A percentile compares a stretch with the other conserved stretches of the same genome.
Conservation (phyloP, 2,329 filamentous ascomycete genomes). For the Corynespora cassiicola region DNA sequence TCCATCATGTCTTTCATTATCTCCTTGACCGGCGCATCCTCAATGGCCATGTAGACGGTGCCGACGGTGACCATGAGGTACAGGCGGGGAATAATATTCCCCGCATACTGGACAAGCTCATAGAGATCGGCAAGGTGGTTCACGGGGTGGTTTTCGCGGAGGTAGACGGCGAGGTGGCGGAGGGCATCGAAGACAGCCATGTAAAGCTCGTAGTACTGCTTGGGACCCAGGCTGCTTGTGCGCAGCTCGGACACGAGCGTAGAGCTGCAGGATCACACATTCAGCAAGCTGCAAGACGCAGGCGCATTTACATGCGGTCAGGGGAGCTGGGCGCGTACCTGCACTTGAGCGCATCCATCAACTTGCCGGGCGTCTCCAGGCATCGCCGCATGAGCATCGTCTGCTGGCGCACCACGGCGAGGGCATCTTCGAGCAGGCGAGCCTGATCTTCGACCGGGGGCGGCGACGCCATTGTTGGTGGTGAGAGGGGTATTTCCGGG, state of each 20-base stretch:
- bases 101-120: conserved; percentile 96
- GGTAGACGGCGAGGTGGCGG: conserved; percentile 93
- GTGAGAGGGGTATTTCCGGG: conserved; percentile 28
- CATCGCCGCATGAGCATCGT: conserved; percentile 97
- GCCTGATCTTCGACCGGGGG: conserved; percentile 67
- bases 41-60: conserved; percentile 98
- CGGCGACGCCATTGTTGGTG: conserved; percentile 52
- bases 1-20: conserved; percentile 99
- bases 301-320: conserved; percentile 3
- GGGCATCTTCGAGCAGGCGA: conserved; percentile 94
- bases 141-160: conserved; percentile 95
- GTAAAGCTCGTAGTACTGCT: conserved; percentile 99
- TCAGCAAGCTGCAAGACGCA: conserved; percentile 13
- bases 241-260: conserved; percentile 98
- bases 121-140: conserved; percentile 98
- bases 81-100: conserved; percentile 93
- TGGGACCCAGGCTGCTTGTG: conserved; percentile 95
- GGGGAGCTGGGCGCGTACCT: conserved; percentile 68
- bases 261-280: conserved; percentile 66
- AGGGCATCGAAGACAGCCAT: conserved; percentile 99
- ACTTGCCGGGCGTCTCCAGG: conserved; percentile 93
- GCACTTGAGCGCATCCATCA: conserved; percentile 99
- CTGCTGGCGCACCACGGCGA: conserved; percentile 96
- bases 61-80: conserved; percentile 99
- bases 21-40: conserved; percentile 98